Evolutionary conservation across 2,329 filamentous ascomycete species (phyloP), one percentile per base, ranked within the genome.

Genomic region (Trichophyton verrucosum): DNA sequence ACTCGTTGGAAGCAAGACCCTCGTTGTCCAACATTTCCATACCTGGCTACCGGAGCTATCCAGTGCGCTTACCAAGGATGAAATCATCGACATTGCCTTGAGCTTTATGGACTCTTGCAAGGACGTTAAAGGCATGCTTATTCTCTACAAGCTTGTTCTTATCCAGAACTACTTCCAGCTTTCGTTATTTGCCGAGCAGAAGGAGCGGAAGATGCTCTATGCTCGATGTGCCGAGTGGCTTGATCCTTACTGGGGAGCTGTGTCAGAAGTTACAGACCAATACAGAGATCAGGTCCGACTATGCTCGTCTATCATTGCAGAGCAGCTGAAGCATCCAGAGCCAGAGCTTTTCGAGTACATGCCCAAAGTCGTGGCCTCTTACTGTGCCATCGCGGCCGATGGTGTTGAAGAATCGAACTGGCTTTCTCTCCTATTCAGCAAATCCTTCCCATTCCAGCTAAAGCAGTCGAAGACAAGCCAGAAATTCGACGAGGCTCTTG

Each of bases 1-100:
- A 17, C 78, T 97, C 24, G 88, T 97, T 13, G 94, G 94, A 38
- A 97, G 89, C 64, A 95, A 99, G 75, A 97, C 94, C 0, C 78
- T 99, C 57, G 86, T 95, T 1, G 91, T 97, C 11, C 94, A 99
- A 73, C 90, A 97, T 72, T 95, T 97, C 72, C 92, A 97, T 70
- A 88, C 89, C 0, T 99, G 94, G 94, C 78, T 99, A n/a, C 92
- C 94, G 0, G 92, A 97, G 70, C 82, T 99, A 8, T 80, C 84
- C 0, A 84, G 86, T 1, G 80, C 94, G 42, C 80, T 97, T 69
- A 83, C 82, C 3, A 85, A 86, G 0, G 87, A 91, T 67, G 92
- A 97, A 71, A 92, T 96, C 53, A 78, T 96, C 59, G 87, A 95
- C 68, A 87, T 96, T 64, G 90, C 91, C 46, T 89, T 95, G 64